Base-by-base conservation (phyloP, 192 early-diverging fungal genomes). In the Oehlia diaphana region DNA sequence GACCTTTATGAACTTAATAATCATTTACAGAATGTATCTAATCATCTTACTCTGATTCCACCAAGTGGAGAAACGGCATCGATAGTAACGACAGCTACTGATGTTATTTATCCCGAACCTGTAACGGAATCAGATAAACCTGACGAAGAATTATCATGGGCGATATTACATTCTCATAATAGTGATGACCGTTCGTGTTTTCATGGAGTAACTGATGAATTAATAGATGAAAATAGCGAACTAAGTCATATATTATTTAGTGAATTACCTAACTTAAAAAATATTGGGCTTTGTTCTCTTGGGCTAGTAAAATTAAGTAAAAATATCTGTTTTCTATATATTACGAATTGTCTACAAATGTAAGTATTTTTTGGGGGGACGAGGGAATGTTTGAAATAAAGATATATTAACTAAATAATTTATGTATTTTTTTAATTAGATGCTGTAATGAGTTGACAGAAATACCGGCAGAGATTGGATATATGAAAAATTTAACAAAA, bases 391-490 rank as follows among this genome's bases (percentile, higher is more conserved):
- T 42, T 42, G 7, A 42, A 37, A 37, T 37, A 37, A 37, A 37
- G 31, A 37, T 37, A 37, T 37, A 37, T 37, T 37, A 37, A 37
- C 5, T 4, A 37, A 37, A 37, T 5, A 37, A 37, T 37, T 4
- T 37, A 37, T 37, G 6, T 44, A 9, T 78, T 58, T 71, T 74
- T 13, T 78, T 44, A 23, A 63, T 61, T 65, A 95, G 94, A 79
- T 95, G 92, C 82, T 91, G 91, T 86, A 96, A 96, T 79, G 82
- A 87, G 67, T 80, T 96, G 23, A 84, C 81, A n/a, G 77, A 82
- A 61, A 87, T 96, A 76, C 95, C 95, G 31, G 81, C 88, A 4
- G 90, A 93, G 72, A 91, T 96, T 72, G 94, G 94, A 9, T 90
- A 92, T 69, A 80, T 96, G 73, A 84, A 87, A 49, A 91, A 91